Percentiles rank a stretch among this genome's conserved stretches.
Evolutionary conservation across 78 protist genomes (phyloP).

Genomic region (Dictyostelium brefeldianum): DNA sequence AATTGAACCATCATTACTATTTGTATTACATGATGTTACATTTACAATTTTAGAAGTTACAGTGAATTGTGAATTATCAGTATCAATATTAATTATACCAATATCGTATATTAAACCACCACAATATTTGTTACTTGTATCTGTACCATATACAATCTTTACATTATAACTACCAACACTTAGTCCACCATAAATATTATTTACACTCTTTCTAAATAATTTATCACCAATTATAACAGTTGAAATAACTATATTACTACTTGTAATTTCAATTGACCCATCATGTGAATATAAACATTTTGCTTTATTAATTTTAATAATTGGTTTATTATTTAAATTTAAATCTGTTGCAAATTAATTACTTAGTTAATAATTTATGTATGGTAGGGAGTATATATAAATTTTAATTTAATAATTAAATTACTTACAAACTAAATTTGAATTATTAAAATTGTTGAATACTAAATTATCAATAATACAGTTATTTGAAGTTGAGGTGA

Average conservation of each 20-base stretch:
- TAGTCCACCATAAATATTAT: background rate
- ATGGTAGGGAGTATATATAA: background rate
- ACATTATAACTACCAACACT: background rate
- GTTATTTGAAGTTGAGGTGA: background rate
- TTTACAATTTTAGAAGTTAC: background rate
- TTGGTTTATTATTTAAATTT: slow-evolving; percentile 21
- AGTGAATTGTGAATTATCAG: background rate
- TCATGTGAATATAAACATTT: slow-evolving; percentile 20
- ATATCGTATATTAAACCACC: background rate
- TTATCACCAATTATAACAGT: slow-evolving; percentile 1
- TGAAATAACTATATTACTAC: background rate
- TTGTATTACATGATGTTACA: background rate
- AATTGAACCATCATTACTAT: background rate
- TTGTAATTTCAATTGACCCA: background rate
- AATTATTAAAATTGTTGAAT: no score
- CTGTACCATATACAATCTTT: background rate
- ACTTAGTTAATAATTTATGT: no score
- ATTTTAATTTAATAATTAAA: background rate
- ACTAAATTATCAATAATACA: background rate
- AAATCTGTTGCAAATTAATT: background rate
- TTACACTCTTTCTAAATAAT: background rate
- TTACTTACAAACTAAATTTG: background rate
- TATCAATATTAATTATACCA: background rate
- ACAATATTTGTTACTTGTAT: background rate
- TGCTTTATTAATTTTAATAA: background rate